Evolutionary conservation across 1,284 basidiomycete species (phyloP), one percentile per base, ranked within the genome.

Genomic region (Melampsora abietis-canadensis): DNA sequence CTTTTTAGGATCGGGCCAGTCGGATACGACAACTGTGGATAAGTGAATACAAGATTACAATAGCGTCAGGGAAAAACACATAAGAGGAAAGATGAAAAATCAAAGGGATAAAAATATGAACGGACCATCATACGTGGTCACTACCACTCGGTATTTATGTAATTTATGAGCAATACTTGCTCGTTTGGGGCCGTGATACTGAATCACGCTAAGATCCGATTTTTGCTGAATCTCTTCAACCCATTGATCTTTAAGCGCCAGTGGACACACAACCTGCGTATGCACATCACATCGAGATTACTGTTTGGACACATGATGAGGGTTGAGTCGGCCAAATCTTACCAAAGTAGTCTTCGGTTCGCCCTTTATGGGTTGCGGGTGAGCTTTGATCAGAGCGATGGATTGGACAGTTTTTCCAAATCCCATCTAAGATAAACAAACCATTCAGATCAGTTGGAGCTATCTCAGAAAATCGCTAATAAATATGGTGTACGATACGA

Each of bases 341-440:
- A 84, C 89, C 75, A 80, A 92, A 34, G 69, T 72, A 6, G 69
- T 72, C 64, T 64, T 64, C 19, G 69, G 69, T 15, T 48, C 60
- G 1, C 62, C 61, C 30, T 72, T 72, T 37, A 64, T 62, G 31
- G 27, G 12, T 30, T 72, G 68, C 21, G 34, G 60, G 31, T 79
- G 78, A 8, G 63, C 51, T n/a, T 90, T 87, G 51, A 96, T 92
- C 0, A 92, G 86, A 0, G 90, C 87, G 7, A 96, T 84, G 0
- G 91, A 91, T 80, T 96, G 94, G n/a, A 95, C 91, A 0, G 93
- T 97, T 83, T 96, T 94, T 0, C 92, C 93, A 1, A 94, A 85
- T 77, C 47, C 76, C 76, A 76, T 76, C 74, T 76, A 17, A 76
- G 67, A 66, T 31, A 31, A 34, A 37, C 31, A 21, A 63, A 27